A percentile compares a stretch with the other conserved stretches of the same genome.
These are phyloP conservation scores for Fraxinus pennsylvanica DNA, from an alignment of 257 asterid genomes.

Conservation along the genomic window DNA sequence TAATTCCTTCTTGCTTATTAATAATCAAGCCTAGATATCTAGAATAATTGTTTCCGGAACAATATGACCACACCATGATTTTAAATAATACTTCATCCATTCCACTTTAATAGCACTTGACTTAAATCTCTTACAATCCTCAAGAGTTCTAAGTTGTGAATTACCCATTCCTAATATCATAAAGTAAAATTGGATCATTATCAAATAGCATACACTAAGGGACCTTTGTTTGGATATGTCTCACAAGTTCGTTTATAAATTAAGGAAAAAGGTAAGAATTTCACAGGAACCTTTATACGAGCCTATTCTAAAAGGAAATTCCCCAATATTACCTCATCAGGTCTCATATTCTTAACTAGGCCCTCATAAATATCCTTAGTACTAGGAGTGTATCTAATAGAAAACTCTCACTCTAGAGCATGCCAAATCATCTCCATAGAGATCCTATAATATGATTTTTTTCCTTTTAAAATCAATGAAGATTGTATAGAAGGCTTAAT, in stretches of 20 bases:
- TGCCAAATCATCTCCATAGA: neutral
- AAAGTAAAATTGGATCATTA: neutral
- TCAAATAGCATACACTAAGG: neutral
- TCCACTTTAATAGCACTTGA: neutral
- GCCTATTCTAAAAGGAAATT: neutral
- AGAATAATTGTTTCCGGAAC: neutral
- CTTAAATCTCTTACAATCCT: neutral
- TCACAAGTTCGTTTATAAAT: no score
- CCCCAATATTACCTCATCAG: neutral
- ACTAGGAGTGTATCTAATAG: neutral
- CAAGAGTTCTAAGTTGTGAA: neutral
- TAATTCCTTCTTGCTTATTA: neutral
- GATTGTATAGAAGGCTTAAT: neutral
- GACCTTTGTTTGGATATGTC: neutral
- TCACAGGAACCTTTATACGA: neutral
- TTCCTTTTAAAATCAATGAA: no score
- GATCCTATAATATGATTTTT: neutral
- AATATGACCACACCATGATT: neutral
- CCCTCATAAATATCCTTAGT: neutral
- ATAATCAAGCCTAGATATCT: neutral
- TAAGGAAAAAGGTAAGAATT: no score
- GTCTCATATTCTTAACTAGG: neutral
- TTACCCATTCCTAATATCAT: neutral
- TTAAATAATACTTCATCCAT: neutral
- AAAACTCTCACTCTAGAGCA: neutral